Base-by-base conservation (phyloP, 1,139 yeast species). In the Yamadazyma mexicana region DNA sequence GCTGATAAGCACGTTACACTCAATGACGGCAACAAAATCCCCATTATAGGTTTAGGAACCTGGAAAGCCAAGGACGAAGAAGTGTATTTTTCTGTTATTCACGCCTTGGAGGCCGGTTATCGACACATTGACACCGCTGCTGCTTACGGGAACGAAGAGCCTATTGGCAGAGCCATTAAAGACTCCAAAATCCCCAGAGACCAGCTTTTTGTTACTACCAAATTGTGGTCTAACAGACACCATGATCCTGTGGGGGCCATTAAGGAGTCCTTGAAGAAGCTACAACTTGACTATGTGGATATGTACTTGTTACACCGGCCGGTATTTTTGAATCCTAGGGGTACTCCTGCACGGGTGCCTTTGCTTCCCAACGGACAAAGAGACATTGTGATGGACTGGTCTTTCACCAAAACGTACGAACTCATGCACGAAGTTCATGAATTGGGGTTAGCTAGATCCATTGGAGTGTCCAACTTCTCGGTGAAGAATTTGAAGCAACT, bases 231-330 rank as follows among this genome's bases (percentile, higher is more conserved):
- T 46, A 64, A 81, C 26, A 81, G 77, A 55, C 89, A 83, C 55
- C 69, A 73, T 49, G 67, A 77, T 38, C 83, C 64, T 31, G 71
- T 59, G 33, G 67, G 58, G 35, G 87, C 85, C 11, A 66, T 88
- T 42, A 77, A 82, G 35, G 66, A 61, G 39, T 81, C 94, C 3
- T 73, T 89, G 55, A 58, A 75, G 52, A 79, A 81, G 54, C 70
- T 88, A 52, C 83, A 84, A 2, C 64, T 87, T 51, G 94, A 86
- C 39, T 89, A 89, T 55, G 81, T 89, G 43, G 97, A 89, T 58
- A 70, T 89, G 53, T 83, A 82, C 60, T 73, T 89, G 58, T 76
- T 87, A 54, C 97, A 89, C 65, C 88, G 95, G 95, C 96, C 96
- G 52, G 48, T 75, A 22, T 60, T 64, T 41, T 50, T 66, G 17